Conservation (phyloP, 148 eudicot genomes). For the Vaccinium corymbosum region DNA sequence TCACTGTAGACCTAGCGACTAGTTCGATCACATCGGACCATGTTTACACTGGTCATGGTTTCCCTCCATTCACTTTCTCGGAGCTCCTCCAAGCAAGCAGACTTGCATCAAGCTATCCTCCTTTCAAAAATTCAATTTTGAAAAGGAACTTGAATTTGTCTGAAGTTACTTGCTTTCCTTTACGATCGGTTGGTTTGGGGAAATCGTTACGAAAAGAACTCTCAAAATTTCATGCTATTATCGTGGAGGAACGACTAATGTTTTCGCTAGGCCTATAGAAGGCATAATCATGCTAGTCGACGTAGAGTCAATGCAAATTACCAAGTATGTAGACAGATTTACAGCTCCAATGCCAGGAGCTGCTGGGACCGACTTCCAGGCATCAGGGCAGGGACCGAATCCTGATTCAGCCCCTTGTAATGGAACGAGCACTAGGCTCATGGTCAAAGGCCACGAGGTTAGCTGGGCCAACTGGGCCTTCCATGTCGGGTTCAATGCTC, state of each 20-base stretch:
- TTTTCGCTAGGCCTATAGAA: slow-evolving; percentile 71
- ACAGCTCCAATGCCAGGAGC: slow-evolving; percentile 52
- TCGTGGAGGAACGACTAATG: slow-evolving; percentile 58
- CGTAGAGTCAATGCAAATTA: slow-evolving; percentile 44
- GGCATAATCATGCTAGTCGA: slow-evolving; percentile 55
- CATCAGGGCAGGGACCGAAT: slow-evolving; percentile 19
- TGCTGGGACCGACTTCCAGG: slow-evolving; percentile 50
- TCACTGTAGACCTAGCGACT: slow-evolving; percentile 44
- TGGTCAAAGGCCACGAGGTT: slow-evolving; percentile 40
- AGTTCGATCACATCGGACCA: slow-evolving; percentile 39
- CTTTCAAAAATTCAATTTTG: slow-evolving; percentile 46
- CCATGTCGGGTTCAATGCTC: slow-evolving; percentile 60
- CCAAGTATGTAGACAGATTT: slow-evolving; percentile 35
- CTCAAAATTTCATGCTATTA: slow-evolving; percentile 62
- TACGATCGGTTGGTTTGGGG: slow-evolving; percentile 80
- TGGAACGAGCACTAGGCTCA: slow-evolving; percentile 22
- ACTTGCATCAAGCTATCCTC: slow-evolving; percentile 33
- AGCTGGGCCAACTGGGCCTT: slow-evolving; percentile 78
- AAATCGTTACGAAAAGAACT: slow-evolving; percentile 38
- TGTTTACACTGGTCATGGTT: slow-evolving; percentile 61
- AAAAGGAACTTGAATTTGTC: slow-evolving; percentile 58
- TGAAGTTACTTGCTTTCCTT: slow-evolving; percentile 75
- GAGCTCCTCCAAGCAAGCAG: slow-evolving; percentile 54
- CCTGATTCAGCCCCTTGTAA: slow-evolving; percentile 23
- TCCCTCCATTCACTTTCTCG: slow-evolving; percentile 52